A percentile compares a stretch with the other conserved stretches of the same genome.
Conservation (phyloP, 371 early-diverging fungal species). For the Mortierella polycephala region DNA sequence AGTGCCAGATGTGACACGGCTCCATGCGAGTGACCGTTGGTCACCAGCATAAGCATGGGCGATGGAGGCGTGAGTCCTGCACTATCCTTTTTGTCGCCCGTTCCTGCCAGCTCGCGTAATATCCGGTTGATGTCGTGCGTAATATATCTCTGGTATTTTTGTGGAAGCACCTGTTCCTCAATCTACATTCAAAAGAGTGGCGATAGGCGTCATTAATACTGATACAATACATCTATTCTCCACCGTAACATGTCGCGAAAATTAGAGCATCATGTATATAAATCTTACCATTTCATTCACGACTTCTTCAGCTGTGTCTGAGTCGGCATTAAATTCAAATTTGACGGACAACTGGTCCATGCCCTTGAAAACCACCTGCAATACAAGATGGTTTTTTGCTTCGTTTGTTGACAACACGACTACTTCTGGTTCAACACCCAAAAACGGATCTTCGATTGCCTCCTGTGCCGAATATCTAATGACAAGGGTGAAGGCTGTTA, state of each 20-base stretch:
- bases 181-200: slow-evolving; percentile 58
- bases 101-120: slow-evolving; percentile 76
- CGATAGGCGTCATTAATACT: no score
- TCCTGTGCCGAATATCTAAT: slow-evolving; percentile 78
- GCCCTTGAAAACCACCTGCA: slow-evolving; percentile 86
- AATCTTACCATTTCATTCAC: slow-evolving; percentile 83
- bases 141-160: slow-evolving; percentile 79
- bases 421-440: slow-evolving; percentile 84
- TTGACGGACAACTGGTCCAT: slow-evolving; percentile 85
- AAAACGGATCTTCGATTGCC: slow-evolving; percentile 83
- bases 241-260: no score
- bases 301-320: slow-evolving; percentile 92
- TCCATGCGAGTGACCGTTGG: slow-evolving; percentile 29
- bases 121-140: slow-evolving; percentile 89
- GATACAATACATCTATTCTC: no score
- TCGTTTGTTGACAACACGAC: slow-evolving; percentile 70
- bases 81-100: slow-evolving; percentile 60
- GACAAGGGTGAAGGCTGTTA: not conserved
- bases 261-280: no score
- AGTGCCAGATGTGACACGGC: slow-evolving; percentile 32
- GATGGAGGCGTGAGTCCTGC: slow-evolving; percentile 24
- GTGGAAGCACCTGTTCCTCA: slow-evolving; percentile 80
- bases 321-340: slow-evolving; percentile 89
- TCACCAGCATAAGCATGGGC: slow-evolving; percentile 19
- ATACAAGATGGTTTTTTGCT: slow-evolving; percentile 72